These are phyloP conservation scores for Myotisia sp. DNA, from an alignment of 2,329 filamentous ascomycete genomes.

Conservation along the genomic window DNA sequence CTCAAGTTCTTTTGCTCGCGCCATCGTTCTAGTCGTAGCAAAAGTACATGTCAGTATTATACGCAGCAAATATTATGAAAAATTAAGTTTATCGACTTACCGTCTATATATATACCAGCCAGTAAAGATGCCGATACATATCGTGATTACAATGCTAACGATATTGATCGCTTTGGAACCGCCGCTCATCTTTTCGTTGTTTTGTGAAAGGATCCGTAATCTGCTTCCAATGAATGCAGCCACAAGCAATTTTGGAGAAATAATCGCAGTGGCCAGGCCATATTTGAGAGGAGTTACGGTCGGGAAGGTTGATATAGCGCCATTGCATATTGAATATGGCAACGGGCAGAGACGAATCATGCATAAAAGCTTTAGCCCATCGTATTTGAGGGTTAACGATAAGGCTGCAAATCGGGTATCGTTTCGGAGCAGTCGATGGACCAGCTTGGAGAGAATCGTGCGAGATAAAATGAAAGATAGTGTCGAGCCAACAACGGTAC, in stretches of 20 bases:
- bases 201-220: conserved; percentile 68
- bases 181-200: conserved; percentile 66
- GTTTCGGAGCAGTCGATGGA: conserved; percentile 62
- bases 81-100: conserved; percentile 21
- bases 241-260: conserved; percentile 75
- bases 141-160: conserved; percentile 59
- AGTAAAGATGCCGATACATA: conserved; percentile 56
- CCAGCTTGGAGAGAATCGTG: conserved; percentile 62
- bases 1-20: conserved; percentile 36
- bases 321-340: conserved; percentile 86
- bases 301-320: conserved; percentile 84
- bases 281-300: conserved; percentile 66
- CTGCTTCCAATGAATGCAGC: conserved; percentile 84
- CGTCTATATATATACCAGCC: conserved; percentile 72
- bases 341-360: conserved; percentile 88
- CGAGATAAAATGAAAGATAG: conserved; percentile 68
- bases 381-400: conserved; percentile 72
- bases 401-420: conserved; percentile 84
- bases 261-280: conserved; percentile 65
- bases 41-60: background rate
- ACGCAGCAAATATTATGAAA: background rate
- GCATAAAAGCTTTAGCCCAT: conserved; percentile 74
- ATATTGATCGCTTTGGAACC: conserved; percentile 73
- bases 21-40: conserved; percentile 27
- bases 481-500: conserved; percentile 64